Evolutionary conservation across 2,329 filamentous ascomycete species (phyloP), one percentile per base, ranked within the genome.

Genomic region (Metarhizium brunneum): DNA sequence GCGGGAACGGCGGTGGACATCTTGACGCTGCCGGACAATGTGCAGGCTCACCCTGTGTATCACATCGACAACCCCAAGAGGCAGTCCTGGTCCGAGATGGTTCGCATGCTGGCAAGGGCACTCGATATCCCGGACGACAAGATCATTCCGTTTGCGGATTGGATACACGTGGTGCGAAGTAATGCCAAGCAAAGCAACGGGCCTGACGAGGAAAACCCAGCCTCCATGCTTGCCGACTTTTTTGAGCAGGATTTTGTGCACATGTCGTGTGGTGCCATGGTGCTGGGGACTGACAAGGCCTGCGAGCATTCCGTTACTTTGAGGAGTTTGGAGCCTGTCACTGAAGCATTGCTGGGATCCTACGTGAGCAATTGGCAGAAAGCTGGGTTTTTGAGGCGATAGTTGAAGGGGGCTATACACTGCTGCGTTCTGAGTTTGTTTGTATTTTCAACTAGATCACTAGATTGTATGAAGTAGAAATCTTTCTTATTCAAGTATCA

Each of bases 1-100:
- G 62, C 63, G 1, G 47, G 20, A 6, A 50, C 56, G 0, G 45
- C 63, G n/a, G 50, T 43, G 7, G 62, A 64, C 4, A 35, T 63
- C 2, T 30, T 62, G 2, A 47, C 50, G 6, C 29, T 32, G 30
- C 25, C 30, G 2, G 10, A 38, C 14, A 20, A 50, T 20, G 43
- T 40, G 13, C 20, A 42, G 4, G 50, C 53, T 11, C 49, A 59
- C 43, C 52, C 59, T 2, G 51, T 64, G 42, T 64, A 64, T 20
- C 63, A 64, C 14, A 61, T 64, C 16, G 63, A 64, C 25, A 64
- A 64, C 43, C 63, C 63, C 0, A 54, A 57, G 0, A 48, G 62
- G 11, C 61, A 64, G 32, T 38, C 55, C 0, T 64, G 63, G 63
- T 48, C 47, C 5, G 54, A 58, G 4, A 59, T 60, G 52, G 57